Conservation (phyloP, 495 filamentous ascomycete genomes). For the Penicillium steckii region DNA sequence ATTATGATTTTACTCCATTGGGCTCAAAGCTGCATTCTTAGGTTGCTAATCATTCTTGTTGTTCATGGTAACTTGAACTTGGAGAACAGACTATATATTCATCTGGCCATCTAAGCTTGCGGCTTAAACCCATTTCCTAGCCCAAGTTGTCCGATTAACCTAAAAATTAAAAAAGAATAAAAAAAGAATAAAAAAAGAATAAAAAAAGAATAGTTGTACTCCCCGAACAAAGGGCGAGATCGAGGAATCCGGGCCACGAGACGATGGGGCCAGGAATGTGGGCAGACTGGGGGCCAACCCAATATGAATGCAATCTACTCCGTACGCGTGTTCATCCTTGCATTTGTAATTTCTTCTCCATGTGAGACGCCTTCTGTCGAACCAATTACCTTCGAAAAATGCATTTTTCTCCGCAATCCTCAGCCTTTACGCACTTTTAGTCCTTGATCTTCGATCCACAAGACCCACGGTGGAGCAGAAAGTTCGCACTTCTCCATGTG, state of each 20-base stretch:
- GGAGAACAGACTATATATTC: no score
- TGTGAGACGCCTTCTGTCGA: background rate
- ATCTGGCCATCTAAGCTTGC: no score
- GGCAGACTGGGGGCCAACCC: background rate
- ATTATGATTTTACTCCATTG: no score
- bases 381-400: background rate
- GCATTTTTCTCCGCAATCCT: background rate
- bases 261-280: background rate
- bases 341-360: background rate
- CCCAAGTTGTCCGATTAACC: no score
- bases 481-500: background rate
- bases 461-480: background rate
- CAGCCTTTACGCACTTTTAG: background rate
- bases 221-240: no score
- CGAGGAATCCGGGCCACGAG: background rate
- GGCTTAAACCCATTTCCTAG: no score
- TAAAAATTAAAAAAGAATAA: no score
- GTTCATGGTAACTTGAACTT: no score
- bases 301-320: background rate
- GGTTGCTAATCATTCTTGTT: no score
- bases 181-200: background rate
- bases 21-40: no score
- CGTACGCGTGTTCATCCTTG: background rate
- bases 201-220: no score
- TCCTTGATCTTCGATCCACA: background rate